Percentiles rank a stretch among this genome's conserved stretches.
Evolutionary conservation across 768 basidiomycete species (phyloP).

Genomic region (Mycena vitilis): DNA sequence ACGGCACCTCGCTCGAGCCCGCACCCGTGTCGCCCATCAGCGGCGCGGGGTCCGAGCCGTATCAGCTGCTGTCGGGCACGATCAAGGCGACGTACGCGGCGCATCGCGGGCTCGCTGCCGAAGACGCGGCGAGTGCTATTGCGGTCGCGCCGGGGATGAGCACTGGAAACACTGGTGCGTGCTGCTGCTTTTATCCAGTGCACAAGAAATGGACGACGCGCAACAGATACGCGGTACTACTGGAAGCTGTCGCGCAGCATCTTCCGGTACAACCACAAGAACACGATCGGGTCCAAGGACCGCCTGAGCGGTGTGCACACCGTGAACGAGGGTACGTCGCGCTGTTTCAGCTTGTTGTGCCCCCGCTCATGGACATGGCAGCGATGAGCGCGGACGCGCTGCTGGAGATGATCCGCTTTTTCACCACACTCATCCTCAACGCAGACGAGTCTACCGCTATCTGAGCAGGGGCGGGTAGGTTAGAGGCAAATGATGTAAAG

Average conservation of each 20-base stretch:
- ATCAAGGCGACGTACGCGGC: slow-evolving; percentile 72
- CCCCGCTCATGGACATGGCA: slow-evolving; percentile 1
- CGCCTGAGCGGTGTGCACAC: slow-evolving; percentile 55
- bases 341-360: background rate
- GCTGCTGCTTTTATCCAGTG: background rate
- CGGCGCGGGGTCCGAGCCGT: slow-evolving; percentile 57
- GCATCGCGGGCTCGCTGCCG: slow-evolving; percentile 51
- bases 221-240: slow-evolving; percentile 67
- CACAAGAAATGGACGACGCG: background rate
- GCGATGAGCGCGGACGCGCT: slow-evolving; percentile 49
- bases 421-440: slow-evolving; percentile 57
- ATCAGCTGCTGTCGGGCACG: slow-evolving; percentile 67
- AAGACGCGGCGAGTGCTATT: slow-evolving; percentile 45
- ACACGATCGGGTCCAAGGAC: slow-evolving; percentile 26
- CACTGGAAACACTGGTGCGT: slow-evolving; percentile 68
- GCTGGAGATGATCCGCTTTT: slow-evolving; percentile 57
- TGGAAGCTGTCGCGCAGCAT: slow-evolving; percentile 71
- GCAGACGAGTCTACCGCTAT: slow-evolving; percentile 48
- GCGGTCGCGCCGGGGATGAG: slow-evolving; percentile 66
- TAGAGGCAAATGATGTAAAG: background rate
- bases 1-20: slow-evolving; percentile 65
- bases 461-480: background rate
- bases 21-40: slow-evolving; percentile 70
- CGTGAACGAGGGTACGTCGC: slow-evolving; percentile 60
- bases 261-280: slow-evolving; percentile 63